Conservation (phyloP, 495 filamentous ascomycete genomes). For the Cercophora newfieldiana region DNA sequence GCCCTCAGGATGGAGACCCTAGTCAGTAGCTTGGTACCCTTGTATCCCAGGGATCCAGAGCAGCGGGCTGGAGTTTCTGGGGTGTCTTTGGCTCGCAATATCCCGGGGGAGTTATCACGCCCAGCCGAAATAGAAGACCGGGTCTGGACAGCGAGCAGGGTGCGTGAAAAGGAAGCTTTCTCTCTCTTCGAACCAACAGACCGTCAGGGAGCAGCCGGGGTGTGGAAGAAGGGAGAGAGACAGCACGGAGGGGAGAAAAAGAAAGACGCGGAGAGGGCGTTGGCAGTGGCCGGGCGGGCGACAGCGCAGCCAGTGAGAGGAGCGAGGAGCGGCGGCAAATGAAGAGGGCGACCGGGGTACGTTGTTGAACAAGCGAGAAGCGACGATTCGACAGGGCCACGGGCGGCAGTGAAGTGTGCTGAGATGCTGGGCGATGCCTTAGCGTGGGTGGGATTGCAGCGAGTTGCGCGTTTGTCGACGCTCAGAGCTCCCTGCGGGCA, state of each 20-base stretch:
- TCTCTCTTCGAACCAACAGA: neutral
- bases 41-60: conserved; percentile 31
- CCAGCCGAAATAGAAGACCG: conserved; percentile 24
- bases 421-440: conserved; percentile 33
- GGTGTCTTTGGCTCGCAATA: conserved; percentile 16
- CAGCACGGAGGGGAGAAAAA: conserved; percentile 6
- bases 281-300: conserved; percentile 9
- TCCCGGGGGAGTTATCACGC: conserved; percentile 20
- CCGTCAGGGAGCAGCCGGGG: neutral
- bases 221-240: conserved; percentile 2
- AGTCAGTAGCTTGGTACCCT: conserved; percentile 27
- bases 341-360: conserved; percentile 22
- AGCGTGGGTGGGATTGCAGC: conserved; percentile 36
- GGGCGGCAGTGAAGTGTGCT: conserved; percentile 39
- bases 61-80: conserved; percentile 28
- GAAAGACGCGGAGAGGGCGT: conserved; percentile 1
- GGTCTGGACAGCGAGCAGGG: conserved; percentile 20
- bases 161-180: neutral
- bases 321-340: conserved; percentile 38
- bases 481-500: conserved; percentile 17
- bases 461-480: conserved; percentile 20
- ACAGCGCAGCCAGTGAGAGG: conserved; percentile 26
- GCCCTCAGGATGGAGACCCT: conserved; percentile 23
- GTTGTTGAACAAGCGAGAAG: conserved; percentile 33
- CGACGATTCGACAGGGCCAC: conserved; percentile 36